A percentile compares a stretch with the other conserved stretches of the same genome.
Evolutionary conservation across 176 grass and related monocot species (phyloP).

Genomic region (Saccharum spontaneum): DNA sequence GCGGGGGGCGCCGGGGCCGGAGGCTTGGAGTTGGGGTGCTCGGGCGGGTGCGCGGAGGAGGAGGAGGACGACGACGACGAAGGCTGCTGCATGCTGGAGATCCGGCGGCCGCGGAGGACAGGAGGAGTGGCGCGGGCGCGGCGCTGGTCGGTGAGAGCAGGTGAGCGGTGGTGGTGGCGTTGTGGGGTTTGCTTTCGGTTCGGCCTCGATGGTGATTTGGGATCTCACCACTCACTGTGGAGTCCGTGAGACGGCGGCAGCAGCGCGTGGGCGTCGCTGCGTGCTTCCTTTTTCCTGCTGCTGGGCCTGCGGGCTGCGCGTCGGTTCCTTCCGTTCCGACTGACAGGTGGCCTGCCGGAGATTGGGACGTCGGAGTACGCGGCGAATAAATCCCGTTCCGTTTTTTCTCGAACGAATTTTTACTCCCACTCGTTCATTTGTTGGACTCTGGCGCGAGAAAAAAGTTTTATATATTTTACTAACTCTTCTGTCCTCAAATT

Average conservation of each 20-base stretch:
- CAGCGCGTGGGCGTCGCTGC: background rate
- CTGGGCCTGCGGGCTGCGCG: background rate
- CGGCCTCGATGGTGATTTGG: constrained; percentile 19
- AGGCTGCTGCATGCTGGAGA: constrained; percentile 26
- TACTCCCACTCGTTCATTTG: background rate
- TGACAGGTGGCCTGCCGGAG: background rate
- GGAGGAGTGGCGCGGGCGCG: background rate
- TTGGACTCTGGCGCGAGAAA: too few species aligned
- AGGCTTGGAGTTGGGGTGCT: constrained; percentile 32
- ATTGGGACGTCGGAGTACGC: background rate
- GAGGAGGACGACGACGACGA: constrained; percentile 30
- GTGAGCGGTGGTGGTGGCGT: background rate
- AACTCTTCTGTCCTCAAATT: too few species aligned
- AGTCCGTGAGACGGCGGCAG: constrained; percentile 14
- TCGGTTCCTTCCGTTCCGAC: background rate
- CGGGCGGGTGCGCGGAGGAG: constrained; percentile 23
- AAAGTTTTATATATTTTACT: too few species aligned
- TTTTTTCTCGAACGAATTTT: background rate
- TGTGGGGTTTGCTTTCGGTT: background rate
- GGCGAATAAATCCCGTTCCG: background rate
- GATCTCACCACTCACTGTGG: background rate
- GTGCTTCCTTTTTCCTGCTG: background rate
- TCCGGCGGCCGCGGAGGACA: background rate
- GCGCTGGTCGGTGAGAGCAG: constrained; percentile 11
- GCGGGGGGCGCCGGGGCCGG: constrained; percentile 43